A percentile compares a stretch with the other conserved stretches of the same genome.
These are phyloP conservation scores for Chytridium lagenaria DNA, from an alignment of 371 early-diverging fungal genomes.

Conservation along the genomic window DNA sequence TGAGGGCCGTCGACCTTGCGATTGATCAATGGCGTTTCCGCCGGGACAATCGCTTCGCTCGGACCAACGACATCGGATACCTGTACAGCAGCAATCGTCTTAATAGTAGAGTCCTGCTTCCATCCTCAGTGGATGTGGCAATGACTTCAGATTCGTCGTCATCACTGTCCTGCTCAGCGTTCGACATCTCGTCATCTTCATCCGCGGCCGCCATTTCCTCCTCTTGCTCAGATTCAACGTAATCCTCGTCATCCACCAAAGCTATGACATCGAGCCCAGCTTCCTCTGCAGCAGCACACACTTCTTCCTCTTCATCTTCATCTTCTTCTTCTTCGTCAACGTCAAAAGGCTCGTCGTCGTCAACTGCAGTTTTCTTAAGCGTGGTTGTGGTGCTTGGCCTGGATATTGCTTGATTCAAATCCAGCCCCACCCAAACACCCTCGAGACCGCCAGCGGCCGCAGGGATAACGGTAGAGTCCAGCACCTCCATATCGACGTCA, in stretches of 20 bases:
- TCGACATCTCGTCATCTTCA: background rate
- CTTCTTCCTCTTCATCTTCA: slow-evolving; percentile 13
- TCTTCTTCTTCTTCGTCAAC: background rate
- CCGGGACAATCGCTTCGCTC: background rate
- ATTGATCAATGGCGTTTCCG: background rate
- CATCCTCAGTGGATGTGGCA: too few species aligned
- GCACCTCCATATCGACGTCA: background rate
- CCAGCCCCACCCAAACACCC: too few species aligned
- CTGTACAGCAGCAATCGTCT: too few species aligned
- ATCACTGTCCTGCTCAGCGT: background rate
- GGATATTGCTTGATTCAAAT: background rate
- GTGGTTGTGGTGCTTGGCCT: background rate
- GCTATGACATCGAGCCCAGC: background rate
- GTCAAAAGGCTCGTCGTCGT: background rate
- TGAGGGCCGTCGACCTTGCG: background rate
- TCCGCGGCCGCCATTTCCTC: slow-evolving; percentile 1
- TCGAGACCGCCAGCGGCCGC: too few species aligned
- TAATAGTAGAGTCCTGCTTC: too few species aligned
- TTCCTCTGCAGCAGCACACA: slow-evolving; percentile 3
- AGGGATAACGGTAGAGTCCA: background rate
- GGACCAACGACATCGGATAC: too few species aligned
- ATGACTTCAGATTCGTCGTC: background rate
- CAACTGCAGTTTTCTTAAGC: background rate
- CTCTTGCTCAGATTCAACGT: slow-evolving; percentile 10
- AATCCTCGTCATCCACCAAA: background rate